phyloP scores from a whole-genome alignment of 345 rosid genomes.

The Corchorus capsularis region DNA sequence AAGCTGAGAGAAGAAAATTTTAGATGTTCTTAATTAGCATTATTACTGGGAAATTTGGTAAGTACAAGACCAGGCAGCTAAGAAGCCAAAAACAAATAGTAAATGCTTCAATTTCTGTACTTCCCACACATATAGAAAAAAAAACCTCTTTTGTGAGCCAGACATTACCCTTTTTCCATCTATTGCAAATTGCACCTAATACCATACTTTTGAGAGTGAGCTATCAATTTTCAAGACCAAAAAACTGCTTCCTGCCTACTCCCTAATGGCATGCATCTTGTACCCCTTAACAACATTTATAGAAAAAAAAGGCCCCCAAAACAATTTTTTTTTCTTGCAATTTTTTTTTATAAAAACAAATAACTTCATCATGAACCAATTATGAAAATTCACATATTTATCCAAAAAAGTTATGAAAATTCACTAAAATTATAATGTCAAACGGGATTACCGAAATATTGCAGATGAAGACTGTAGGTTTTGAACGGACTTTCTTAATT shows the following conservation, averaged over 20 bases:
- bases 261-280: neutral
- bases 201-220: neutral
- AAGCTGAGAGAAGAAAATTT: too few relatives aligned
- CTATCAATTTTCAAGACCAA: neutral
- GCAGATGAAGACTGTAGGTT: too few relatives aligned
- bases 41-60: neutral
- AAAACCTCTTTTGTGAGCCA: neutral
- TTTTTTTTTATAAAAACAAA: too few relatives aligned
- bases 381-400: too few relatives aligned
- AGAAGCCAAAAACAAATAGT: neutral
- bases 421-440: too few relatives aligned
- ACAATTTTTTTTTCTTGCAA: too few relatives aligned
- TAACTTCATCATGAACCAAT: too few relatives aligned
- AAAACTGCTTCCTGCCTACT: neutral
- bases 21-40: too few relatives aligned
- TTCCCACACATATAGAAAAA: neutral
- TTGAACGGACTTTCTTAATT: too few relatives aligned
- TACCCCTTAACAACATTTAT: neutral
- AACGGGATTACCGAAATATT: too few relatives aligned
- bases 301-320: neutral
- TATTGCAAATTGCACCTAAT: neutral
- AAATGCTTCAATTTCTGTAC: neutral
- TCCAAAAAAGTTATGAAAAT: too few relatives aligned
- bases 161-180: neutral
- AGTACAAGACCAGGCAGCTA: too few relatives aligned